Evolutionary conservation across 1,284 basidiomycete genomes (phyloP), one percentile per base, ranked within the genome.

Genomic region (Tylopilus orsonianus): DNA sequence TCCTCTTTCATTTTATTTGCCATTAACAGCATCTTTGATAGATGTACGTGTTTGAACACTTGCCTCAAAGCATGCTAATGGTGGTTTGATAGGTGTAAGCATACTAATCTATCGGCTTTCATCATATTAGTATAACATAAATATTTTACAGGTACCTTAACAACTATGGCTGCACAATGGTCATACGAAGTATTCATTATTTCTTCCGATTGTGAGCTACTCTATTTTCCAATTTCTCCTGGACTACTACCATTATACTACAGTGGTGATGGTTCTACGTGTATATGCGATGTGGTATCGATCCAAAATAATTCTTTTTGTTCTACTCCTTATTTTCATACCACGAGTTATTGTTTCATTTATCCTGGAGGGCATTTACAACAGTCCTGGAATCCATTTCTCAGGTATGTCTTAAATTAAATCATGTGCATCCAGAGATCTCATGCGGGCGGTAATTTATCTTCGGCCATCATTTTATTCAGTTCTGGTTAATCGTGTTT

Each of bases 201-300:
- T 32, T 13, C 14, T 16, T 7, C 30, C 16, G 30, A 32, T 32
- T 32, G 30, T 32, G 27, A 29, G 27, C 13, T 29, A 32, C 14
- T n/a, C 12, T 32, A 2, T 16, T 14, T 32, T 32, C 10, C 12
- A n/a, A n/a, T 5, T 32, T 32, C 13, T 10, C 5, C 26, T n/a
- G 12, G n/a, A 32, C 14, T 16, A 32, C 5, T 5, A 30, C n/a
- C n/a, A 19, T 9, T 20, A n/a, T 19, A 16, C 20, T 4, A n/a
- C 22, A 50, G 49, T 35, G 3, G 18, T 40, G 6, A 51, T 51
- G 48, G 19, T 42, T 8, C 12, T 50, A 8, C 23, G 35, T 3
- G 47, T 49, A 8, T 49, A 49, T 35, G 45, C 47, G 20, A 49
- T 49, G 48, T 49, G 48, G 46, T 35, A 22, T 7, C 29, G 2